phyloP scores from a whole-genome alignment of 345 rosid species.

The Capsella bursapastoris region DNA sequence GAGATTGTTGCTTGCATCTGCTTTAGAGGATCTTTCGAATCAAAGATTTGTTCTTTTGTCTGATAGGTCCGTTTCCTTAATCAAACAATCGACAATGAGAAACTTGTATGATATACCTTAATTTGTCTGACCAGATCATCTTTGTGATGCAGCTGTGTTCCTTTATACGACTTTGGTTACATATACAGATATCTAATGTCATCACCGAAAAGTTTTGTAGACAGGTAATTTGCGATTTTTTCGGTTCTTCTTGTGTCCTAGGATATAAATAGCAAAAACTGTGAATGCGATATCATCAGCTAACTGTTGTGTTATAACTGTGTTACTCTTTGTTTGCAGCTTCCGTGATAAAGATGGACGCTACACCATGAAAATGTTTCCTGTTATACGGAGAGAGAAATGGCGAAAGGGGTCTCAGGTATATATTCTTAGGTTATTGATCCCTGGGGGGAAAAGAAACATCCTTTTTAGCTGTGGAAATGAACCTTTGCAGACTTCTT shows the following conservation, averaged over 20 bases:
- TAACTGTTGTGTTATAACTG: conserved; percentile 19
- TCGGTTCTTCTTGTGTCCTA: conserved; percentile 44
- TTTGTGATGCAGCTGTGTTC: conserved; percentile 78
- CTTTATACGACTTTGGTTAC: conserved; percentile 84
- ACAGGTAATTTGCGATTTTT: conserved; percentile 71
- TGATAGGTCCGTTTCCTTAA: conserved; percentile 65
- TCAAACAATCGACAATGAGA: neutral
- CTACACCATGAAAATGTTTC: conserved; percentile 75
- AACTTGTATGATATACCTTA: neutral
- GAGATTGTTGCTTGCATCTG: conserved; percentile 72
- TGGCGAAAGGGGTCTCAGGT: conserved; percentile 99
- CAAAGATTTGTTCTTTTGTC: conserved; percentile 92
- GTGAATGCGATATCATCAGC: neutral
- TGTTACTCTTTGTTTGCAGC: conserved; percentile 48
- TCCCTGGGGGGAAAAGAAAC: neutral
- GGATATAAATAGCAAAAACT: neutral
- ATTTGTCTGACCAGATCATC: neutral
- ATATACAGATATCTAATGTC: conserved; percentile 77
- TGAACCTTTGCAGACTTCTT: conserved; percentile 4
- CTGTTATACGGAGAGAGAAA: conserved; percentile 59
- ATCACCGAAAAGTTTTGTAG: conserved; percentile 85
- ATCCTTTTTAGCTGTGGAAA: conserved; percentile 1
- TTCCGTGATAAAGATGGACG: conserved; percentile 81
- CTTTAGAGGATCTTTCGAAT: conserved; percentile 79
- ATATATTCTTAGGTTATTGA: conserved; percentile 23